Conservation (phyloP, 1,284 basidiomycete genomes). For the Heterobasidion parviporum region DNA sequence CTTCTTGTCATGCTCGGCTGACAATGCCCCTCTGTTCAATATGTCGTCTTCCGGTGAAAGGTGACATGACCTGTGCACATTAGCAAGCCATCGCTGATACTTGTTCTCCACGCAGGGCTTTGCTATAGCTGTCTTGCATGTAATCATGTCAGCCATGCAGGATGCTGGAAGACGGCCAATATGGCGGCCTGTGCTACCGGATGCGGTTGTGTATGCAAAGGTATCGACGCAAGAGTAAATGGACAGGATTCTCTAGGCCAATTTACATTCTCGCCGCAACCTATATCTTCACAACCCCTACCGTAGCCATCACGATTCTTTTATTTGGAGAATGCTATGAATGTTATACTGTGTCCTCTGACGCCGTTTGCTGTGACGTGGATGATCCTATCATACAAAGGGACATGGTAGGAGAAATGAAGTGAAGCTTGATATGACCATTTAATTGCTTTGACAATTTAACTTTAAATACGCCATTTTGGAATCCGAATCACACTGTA, state of each 20-base stretch:
- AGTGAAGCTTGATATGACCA: no score
- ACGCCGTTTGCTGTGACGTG: no score
- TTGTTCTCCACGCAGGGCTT: slow-evolving; percentile 40
- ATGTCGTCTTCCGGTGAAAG: slow-evolving; percentile 74
- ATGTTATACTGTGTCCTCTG: no score
- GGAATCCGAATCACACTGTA: no score
- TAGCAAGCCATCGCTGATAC: neutral
- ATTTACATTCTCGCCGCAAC: neutral
- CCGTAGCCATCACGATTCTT: neutral
- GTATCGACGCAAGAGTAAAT: neutral
- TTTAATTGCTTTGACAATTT: no score
- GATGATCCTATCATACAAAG: no score
- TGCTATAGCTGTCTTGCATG: slow-evolving; percentile 61
- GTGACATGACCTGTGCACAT: slow-evolving; percentile 26
- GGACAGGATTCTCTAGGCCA: neutral
- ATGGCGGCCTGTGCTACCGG: slow-evolving; percentile 51
- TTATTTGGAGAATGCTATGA: neutral
- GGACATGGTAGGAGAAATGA: no score
- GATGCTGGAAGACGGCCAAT: slow-evolving; percentile 47
- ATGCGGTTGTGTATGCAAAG: slow-evolving; percentile 51
- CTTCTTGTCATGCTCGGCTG: slow-evolving; percentile 36
- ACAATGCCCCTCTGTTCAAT: slow-evolving; percentile 54
- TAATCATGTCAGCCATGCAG: slow-evolving; percentile 58
- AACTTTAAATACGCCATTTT: no score
- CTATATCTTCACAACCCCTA: neutral